Percentiles rank a stretch among this genome's conserved stretches.
Conservation (phyloP, 1,284 basidiomycete genomes). For the Mycosarcoma mackinlayi region DNA sequence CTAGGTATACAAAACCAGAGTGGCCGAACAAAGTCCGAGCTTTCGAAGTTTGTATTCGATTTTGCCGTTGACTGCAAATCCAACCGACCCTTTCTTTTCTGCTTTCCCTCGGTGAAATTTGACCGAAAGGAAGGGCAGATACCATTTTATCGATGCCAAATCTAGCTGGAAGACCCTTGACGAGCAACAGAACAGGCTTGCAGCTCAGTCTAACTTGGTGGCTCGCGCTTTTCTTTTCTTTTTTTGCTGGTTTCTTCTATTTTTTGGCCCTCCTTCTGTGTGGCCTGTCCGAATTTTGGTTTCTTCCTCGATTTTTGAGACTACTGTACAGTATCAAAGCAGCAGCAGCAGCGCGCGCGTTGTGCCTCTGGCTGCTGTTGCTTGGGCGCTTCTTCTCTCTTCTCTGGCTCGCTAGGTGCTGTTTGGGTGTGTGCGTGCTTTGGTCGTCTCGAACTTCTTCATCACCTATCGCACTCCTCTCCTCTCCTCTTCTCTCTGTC, state of each 20-base stretch:
- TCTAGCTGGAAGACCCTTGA: background rate
- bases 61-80: too few relatives aligned
- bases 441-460: too few relatives aligned
- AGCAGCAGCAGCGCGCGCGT: too few relatives aligned
- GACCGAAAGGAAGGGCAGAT: slow-evolving; percentile 2
- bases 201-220: slow-evolving; percentile 29
- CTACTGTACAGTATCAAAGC: too few relatives aligned
- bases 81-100: too few relatives aligned
- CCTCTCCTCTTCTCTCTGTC: slow-evolving; percentile 4
- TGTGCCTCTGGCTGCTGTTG: too few relatives aligned
- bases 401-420: background rate
- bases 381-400: background rate
- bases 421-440: too few relatives aligned
- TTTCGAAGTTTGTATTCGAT: slow-evolving; percentile 5
- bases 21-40: slow-evolving; percentile 34
- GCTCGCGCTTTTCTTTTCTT: slow-evolving; percentile 4
- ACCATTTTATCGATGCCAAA: slow-evolving; percentile 15
- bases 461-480: too few relatives aligned
- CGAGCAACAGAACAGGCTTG: slow-evolving; percentile 1
- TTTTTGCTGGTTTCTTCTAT: slow-evolving; percentile 7
- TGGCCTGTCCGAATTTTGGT: background rate
- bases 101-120: background rate
- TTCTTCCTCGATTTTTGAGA: too few relatives aligned
- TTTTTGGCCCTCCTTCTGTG: slow-evolving; percentile 1
- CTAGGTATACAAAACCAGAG: background rate